phyloP scores from a whole-genome alignment of 2,329 filamentous ascomycete species.

The Akanthomyces lecanii region DNA sequence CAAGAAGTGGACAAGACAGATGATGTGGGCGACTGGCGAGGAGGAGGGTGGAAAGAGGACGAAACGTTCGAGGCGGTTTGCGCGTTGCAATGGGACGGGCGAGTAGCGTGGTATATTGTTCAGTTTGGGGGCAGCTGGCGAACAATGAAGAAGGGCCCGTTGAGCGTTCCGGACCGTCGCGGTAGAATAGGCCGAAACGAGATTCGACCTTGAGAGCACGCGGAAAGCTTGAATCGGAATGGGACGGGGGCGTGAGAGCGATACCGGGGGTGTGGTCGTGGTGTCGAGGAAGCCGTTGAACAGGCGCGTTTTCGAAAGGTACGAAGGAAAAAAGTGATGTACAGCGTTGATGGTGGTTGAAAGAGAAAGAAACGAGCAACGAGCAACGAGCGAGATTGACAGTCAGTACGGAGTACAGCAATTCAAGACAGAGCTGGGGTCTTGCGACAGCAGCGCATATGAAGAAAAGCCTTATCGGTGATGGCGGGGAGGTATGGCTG shows the following conservation, averaged over 20 bases:
- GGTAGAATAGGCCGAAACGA: background rate
- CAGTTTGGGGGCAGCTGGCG: background rate
- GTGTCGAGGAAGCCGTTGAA: background rate
- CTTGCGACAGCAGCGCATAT: conserved; percentile 2
- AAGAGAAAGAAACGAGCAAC: background rate
- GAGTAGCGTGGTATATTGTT: background rate
- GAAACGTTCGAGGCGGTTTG: background rate
- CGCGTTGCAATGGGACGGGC: background rate
- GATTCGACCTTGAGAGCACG: conserved; percentile 9
- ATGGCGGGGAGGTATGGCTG: conserved; percentile 14
- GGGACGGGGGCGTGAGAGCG: conserved; percentile 6
- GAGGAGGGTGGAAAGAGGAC: background rate
- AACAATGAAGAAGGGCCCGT: background rate
- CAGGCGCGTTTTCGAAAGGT: background rate
- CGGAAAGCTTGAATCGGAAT: conserved; percentile 9
- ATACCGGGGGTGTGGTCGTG: conserved; percentile 5
- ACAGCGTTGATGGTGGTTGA: background rate
- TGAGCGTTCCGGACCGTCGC: conserved; percentile 8
- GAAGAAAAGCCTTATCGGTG: conserved; percentile 10
- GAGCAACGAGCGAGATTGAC: background rate
- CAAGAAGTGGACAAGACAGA: conserved; percentile 12
- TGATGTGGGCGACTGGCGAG: background rate
- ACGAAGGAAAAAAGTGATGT: background rate
- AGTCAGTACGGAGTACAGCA: background rate
- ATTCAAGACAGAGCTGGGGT: background rate